Percentiles rank a stretch among this genome's conserved stretches.
These are phyloP conservation scores for Pichia sp. DNA, from an alignment of 1,139 yeast species.

Conservation along the genomic window DNA sequence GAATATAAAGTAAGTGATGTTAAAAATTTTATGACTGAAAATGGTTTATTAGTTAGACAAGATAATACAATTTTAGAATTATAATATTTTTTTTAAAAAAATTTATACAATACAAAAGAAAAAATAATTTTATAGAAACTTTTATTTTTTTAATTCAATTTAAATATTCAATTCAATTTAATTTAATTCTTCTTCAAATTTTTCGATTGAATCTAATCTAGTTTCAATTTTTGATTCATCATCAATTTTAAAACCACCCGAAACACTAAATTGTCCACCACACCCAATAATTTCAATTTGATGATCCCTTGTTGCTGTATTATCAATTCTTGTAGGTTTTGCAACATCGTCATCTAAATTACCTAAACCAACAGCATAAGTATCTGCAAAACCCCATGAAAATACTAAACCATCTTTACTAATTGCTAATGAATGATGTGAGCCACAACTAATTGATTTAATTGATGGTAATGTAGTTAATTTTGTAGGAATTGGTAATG, in stretches of 20 bases:
- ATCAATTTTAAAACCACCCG: slow-evolving; percentile 67
- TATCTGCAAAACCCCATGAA: slow-evolving; percentile 98
- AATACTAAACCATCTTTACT: slow-evolving; percentile 79
- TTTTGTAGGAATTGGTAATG: slow-evolving; percentile 81
- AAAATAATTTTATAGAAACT: background rate
- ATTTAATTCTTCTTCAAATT: slow-evolving; percentile 32
- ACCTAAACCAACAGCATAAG: slow-evolving; percentile 93
- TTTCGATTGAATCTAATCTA: slow-evolving; percentile 40
- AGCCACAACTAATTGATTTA: slow-evolving; percentile 70
- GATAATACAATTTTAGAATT: slow-evolving; percentile 25
- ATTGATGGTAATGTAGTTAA: slow-evolving; percentile 53
- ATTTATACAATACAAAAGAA: too few relatives aligned
- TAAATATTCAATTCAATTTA: too few relatives aligned
- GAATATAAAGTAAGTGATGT: slow-evolving; percentile 86
- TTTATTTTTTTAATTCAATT: background rate
- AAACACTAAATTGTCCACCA: slow-evolving; percentile 91
- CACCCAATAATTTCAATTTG: slow-evolving; percentile 70
- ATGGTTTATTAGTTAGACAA: slow-evolving; percentile 49
- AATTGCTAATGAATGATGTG: slow-evolving; percentile 87
- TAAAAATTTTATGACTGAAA: slow-evolving; percentile 51
- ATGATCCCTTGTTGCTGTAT: slow-evolving; percentile 84
- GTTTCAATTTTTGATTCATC: slow-evolving; percentile 54
- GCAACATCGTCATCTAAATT: slow-evolving; percentile 90
- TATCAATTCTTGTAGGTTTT: slow-evolving; percentile 75
- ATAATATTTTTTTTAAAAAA: too few relatives aligned